Evolutionary conservation across 2,329 filamentous ascomycete genomes (phyloP), one percentile per base, ranked within the genome.

Genomic region (Lasiodiplodia sp.): DNA sequence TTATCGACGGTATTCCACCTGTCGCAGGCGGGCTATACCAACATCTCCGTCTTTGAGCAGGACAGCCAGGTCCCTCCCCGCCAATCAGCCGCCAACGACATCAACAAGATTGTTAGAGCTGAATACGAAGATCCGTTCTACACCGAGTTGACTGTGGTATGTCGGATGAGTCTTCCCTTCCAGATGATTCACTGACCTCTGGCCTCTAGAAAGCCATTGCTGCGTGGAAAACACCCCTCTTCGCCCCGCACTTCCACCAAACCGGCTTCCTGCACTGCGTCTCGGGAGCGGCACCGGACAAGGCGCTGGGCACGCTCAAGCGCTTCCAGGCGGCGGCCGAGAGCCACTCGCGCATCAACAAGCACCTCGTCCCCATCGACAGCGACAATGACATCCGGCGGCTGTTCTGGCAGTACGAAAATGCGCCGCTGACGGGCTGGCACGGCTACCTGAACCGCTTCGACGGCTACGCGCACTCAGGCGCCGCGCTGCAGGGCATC

Each of bases 31-130:
- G 74, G 75, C 34, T 76, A 75, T 69, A 74, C 71, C 12, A 70
- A 75, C 63, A 72, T 77, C 25, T 73, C 74, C 16, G 72, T 77
- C 11, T 76, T 76, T 28, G 75, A 77, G 55, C 73, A 72, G 38
- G 76, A 75, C 51, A 70, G 71, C 12, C 76, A 78, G 11, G 81
- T 84, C 2, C 86, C 86, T 0, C 84, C 85, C 1, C 77, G 78
- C 4, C 83, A 76, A 72, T 88, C 87, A 0, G 88, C 86, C 0
- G 87, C 83, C 23, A 87, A 87, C 69, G 86, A 89, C 70, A 73
- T 89, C 31, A 89, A 89, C 75, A 89, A 89, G 75, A 89, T 89
- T 67, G 80, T 89, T 51, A 82, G 87, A 1, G 86, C 83, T 3
- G 86, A 89, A 71, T 88, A 89, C 68, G 85, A 87, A 70, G 86